phyloP scores from a whole-genome alignment of 2,329 filamentous ascomycete species.

The Graphilbum ipis-grandicollis region DNA sequence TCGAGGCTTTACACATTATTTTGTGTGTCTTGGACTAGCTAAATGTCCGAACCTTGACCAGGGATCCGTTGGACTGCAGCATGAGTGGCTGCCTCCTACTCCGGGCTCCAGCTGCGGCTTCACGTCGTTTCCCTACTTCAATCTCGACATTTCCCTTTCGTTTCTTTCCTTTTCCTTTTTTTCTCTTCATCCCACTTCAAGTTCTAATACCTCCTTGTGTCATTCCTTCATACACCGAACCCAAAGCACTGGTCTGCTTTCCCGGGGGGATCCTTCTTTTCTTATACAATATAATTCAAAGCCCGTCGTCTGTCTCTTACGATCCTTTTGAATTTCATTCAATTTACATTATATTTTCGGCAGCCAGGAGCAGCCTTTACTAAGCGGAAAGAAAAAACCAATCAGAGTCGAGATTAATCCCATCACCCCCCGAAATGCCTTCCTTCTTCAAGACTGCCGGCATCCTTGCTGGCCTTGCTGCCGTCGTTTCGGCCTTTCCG shows the following conservation, averaged over 20 bases:
- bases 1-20: no score
- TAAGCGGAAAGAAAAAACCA: constrained; percentile 12
- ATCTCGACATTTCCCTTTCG: not conserved
- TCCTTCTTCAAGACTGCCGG: constrained; percentile 26
- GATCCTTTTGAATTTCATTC: no score
- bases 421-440: constrained; percentile 22
- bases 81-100: no score
- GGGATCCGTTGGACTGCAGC: no score
- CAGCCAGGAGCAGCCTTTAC: no score
- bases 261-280: constrained; percentile 15
- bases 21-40: no score
- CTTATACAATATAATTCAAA: no score
- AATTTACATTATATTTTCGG: constrained; percentile 7
- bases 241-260: constrained; percentile 35
- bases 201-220: constrained; percentile 2
- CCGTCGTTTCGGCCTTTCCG: constrained; percentile 29
- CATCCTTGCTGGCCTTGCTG: constrained; percentile 26
- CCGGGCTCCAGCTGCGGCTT: no score
- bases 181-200: constrained; percentile 1
- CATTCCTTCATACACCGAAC: constrained; percentile 15
- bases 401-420: no score
- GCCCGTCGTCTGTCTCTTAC: no score
- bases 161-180: not conserved
- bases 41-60: no score
- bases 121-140: not conserved